Evolutionary conservation across 1,139 yeast species (phyloP).

Genomic region (Yamadazyma dushanensis): DNA sequence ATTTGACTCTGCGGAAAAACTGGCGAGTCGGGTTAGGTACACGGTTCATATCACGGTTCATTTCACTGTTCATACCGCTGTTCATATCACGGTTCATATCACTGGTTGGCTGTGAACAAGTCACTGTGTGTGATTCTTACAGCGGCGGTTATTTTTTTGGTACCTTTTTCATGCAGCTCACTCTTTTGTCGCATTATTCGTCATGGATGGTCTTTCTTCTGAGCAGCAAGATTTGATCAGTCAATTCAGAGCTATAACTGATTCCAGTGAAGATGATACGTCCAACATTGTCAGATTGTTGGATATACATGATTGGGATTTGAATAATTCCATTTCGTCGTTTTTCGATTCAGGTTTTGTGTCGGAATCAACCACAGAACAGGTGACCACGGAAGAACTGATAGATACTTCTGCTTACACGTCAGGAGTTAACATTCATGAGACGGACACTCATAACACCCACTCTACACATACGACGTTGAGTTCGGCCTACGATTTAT

Average conservation of each 20-base stretch:
- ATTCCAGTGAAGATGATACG: slow-evolving; percentile 34
- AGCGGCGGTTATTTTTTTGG: too few relatives aligned
- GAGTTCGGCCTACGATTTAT: not conserved
- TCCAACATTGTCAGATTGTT: slow-evolving; percentile 33
- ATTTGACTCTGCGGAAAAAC: too few relatives aligned
- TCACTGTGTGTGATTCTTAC: too few relatives aligned
- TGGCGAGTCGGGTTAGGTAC: too few relatives aligned
- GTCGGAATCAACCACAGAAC: slow-evolving; percentile 3
- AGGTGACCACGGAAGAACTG: not conserved
- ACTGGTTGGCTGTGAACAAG: too few relatives aligned
- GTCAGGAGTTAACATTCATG: slow-evolving; percentile 2
- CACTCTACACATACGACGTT: not conserved
- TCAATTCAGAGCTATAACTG: slow-evolving; percentile 49
- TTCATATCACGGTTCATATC: too few relatives aligned
- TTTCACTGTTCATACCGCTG: too few relatives aligned
- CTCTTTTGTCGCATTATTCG: too few relatives aligned
- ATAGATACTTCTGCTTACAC: slow-evolving; percentile 2
- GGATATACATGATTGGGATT: slow-evolving; percentile 44
- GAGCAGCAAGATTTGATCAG: slow-evolving; percentile 17
- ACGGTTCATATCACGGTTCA: too few relatives aligned
- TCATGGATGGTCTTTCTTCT: slow-evolving; percentile 4
- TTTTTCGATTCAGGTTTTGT: slow-evolving; percentile 54
- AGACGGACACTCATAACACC: slow-evolving; percentile 1
- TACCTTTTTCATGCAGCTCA: too few relatives aligned
- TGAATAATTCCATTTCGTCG: slow-evolving; percentile 50